Evolutionary conservation across 768 basidiomycete species (phyloP).

Genomic region (Psilocybe subaeruginosa): DNA sequence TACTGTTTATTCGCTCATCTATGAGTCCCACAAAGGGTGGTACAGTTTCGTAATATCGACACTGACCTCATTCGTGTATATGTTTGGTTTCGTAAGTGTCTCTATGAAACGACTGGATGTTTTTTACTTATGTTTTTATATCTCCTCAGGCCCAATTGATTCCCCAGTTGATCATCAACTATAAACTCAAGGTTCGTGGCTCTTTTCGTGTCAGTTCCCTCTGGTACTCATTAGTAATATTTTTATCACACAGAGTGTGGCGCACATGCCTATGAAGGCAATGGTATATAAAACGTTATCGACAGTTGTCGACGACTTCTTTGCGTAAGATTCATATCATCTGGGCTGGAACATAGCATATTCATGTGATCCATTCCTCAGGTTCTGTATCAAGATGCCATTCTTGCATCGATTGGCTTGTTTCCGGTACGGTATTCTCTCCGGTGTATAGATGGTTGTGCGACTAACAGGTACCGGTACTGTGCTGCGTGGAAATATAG

Average conservation of each 20-base stretch:
- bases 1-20: slow-evolving; percentile 78
- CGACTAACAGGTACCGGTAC: slow-evolving; percentile 23
- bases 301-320: slow-evolving; percentile 91
- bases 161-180: slow-evolving; percentile 93
- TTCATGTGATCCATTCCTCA: slow-evolving; percentile 32
- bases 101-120: neutral
- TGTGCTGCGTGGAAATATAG: slow-evolving; percentile 32
- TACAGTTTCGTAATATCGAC: slow-evolving; percentile 96
- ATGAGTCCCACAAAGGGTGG: slow-evolving; percentile 90
- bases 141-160: slow-evolving; percentile 75
- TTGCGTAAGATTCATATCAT: slow-evolving; percentile 60
- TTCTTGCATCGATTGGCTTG: slow-evolving; percentile 89
- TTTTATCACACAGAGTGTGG: slow-evolving; percentile 67
- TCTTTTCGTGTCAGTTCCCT: slow-evolving; percentile 11
- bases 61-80: slow-evolving; percentile 90
- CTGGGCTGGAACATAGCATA: slow-evolving; percentile 1
- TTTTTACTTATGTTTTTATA: slow-evolving; percentile 6
- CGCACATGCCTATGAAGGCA: slow-evolving; percentile 98
- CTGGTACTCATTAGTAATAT: slow-evolving; percentile 8
- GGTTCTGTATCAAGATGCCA: slow-evolving; percentile 97
- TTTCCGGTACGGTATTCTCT: slow-evolving; percentile 54
- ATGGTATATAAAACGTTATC: slow-evolving; percentile 96
- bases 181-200: slow-evolving; percentile 84
- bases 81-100: slow-evolving; percentile 94
- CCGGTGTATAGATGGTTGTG: slow-evolving; percentile 23